Evolutionary conservation across 345 rosid species (phyloP), one percentile per base, ranked within the genome.

Genomic region (Lepidium africanum): DNA sequence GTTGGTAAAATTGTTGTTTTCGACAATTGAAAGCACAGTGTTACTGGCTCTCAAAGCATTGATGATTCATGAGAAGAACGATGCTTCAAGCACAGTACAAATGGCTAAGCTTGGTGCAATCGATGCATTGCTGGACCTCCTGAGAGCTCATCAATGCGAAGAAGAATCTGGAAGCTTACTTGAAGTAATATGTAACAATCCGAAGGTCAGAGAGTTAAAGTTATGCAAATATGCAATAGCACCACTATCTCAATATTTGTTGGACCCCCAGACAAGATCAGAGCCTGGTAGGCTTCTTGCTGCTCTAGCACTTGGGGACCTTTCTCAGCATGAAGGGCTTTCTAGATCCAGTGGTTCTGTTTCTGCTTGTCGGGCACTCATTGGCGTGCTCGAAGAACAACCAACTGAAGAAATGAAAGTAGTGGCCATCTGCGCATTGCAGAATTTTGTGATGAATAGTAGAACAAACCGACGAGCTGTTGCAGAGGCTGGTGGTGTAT

Each of bases 401-500:
- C 85, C 98, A 7, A 87, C 96, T 33, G 98, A 87, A 76, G 98
- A 89, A 75, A 84, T 89, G 92, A 85, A 81, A 73, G 86, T 86
- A 76, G 98, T 92, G 41, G 91, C 98, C 33, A 77, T 87, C 63
- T 92, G 98, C 78, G 98, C 96, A 19, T 62, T 92, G 84, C 98
- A 92, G 82, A 92, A 89, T 72, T 87, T 92, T 82, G 95, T 92
- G 51, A 77, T 89, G 92, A 83, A 79, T 77, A 89, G 98, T 72
- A 78, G 98, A 76, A 84, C 96, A 15, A 92, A 92, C 65, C 80
- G 92, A 70, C 75, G 95, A 77, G 98, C 98, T 32, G 95, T 92
- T 68, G 98, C 98, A 47, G 96, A 92, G 82, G 96, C 96, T 21
- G 98, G 98, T 63, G 98, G 96, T 57, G 80, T 92, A 72, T 83